phyloP scores from a whole-genome alignment of 257 asterid genomes.

The Solanum bukasovii region DNA sequence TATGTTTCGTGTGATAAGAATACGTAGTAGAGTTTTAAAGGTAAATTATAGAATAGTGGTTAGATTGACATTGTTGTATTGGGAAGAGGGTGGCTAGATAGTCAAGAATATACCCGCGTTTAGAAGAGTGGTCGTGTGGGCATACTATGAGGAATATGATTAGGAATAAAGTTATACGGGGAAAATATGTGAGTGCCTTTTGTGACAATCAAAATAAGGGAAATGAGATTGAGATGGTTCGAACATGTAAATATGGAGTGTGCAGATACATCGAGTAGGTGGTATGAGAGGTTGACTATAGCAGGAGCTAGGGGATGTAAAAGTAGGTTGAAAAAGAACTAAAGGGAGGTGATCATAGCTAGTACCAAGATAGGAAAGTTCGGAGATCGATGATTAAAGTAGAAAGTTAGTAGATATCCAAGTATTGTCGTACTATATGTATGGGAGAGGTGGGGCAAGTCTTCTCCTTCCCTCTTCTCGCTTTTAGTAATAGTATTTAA shows the following conservation, averaged over 20 bases:
- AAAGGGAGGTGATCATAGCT: background rate
- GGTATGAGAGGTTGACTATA: background rate
- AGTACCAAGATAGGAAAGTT: background rate
- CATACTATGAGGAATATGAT: background rate
- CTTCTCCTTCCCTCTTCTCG: background rate
- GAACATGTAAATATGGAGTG: background rate
- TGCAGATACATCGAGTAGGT: background rate
- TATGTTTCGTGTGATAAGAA: background rate
- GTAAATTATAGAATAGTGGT: background rate
- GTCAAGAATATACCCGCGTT: background rate
- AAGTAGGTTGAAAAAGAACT: background rate
- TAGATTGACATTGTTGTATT: background rate
- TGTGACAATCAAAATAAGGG: fast-evolving
- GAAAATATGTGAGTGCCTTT: background rate
- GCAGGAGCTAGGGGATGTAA: background rate
- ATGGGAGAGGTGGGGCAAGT: background rate
- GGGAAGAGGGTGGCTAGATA: background rate
- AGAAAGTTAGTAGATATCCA: background rate
- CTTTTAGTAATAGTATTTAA: background rate
- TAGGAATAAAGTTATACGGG: background rate
- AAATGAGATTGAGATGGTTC: background rate
- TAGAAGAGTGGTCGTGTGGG: background rate
- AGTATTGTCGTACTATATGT: background rate
- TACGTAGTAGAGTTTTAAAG: background rate
- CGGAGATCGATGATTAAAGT: background rate